These are phyloP conservation scores for Lachancea cidri DNA, from an alignment of 805 yeast genomes.

Conservation along the genomic window DNA sequence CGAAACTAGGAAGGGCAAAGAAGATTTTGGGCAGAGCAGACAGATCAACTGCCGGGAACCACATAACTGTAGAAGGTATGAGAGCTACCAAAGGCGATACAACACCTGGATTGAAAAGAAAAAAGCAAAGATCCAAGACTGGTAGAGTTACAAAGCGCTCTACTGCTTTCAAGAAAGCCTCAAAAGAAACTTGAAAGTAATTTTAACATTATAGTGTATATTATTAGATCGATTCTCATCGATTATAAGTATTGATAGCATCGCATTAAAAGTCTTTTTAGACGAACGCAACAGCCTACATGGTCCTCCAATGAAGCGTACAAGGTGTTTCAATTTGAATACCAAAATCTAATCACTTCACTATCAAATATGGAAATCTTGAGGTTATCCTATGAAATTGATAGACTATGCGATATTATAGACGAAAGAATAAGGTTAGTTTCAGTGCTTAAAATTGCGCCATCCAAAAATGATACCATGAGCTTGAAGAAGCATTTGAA, in stretches of 20 bases:
- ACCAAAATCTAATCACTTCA: too few relatives aligned
- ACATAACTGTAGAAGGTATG: slow-evolving; percentile 60
- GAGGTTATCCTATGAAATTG: slow-evolving; percentile 25
- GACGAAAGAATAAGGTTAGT: slow-evolving; percentile 28
- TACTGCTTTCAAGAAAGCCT: slow-evolving; percentile 35
- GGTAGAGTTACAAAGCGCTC: slow-evolving; percentile 45
- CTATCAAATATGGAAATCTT: slow-evolving; percentile 18
- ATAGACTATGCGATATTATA: slow-evolving; percentile 22
- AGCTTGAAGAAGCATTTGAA: slow-evolving; percentile 21
- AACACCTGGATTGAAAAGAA: slow-evolving; percentile 56
- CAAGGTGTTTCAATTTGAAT: too few relatives aligned
- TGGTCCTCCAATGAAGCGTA: too few relatives aligned
- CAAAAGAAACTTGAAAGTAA: slow-evolving; percentile 8
- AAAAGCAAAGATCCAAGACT: slow-evolving; percentile 41
- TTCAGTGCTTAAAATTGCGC: slow-evolving; percentile 16
- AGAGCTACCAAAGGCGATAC: slow-evolving; percentile 71
- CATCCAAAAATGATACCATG: slow-evolving; percentile 24
- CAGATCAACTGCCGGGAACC: slow-evolving; percentile 58
- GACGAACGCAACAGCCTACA: too few relatives aligned
- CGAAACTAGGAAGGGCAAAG: slow-evolving; percentile 75
- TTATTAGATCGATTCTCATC: not conserved
- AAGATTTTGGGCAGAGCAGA: slow-evolving; percentile 75
- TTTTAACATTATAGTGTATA: not conserved
- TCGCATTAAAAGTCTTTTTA: not conserved
- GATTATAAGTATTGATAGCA: not conserved